Percentiles rank a stretch among this genome's conserved stretches.
These are phyloP conservation scores for Gracilaria vermiculophylla DNA, from an alignment of 23 red algal genomes.

Conservation along the genomic window DNA sequence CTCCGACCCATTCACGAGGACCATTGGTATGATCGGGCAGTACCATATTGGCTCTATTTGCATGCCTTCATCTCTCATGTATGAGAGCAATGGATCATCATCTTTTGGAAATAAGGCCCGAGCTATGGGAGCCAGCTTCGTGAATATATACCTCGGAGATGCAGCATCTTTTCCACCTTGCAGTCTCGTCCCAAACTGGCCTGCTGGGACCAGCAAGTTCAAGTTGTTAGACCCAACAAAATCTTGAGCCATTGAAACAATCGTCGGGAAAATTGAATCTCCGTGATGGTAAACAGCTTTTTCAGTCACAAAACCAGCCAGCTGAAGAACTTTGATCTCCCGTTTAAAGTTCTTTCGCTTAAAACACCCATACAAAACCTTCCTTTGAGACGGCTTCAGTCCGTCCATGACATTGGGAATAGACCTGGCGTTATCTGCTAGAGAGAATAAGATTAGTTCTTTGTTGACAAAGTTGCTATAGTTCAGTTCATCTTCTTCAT, in stretches of 20 bases:
- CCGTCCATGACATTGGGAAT: constrained; percentile 96
- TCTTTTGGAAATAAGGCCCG: constrained; percentile 77
- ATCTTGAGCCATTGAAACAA: constrained; percentile 91
- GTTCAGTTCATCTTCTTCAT: constrained; percentile 72
- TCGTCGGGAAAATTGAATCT: constrained; percentile 91
- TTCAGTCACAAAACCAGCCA: constrained; percentile 95
- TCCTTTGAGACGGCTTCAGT: constrained; percentile 93
- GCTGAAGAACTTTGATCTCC: constrained; percentile 98
- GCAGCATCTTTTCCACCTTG: constrained; percentile 95
- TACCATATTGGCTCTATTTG: constrained; percentile 85
- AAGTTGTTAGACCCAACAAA: constrained; percentile 95
- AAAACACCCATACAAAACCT: constrained; percentile 95
- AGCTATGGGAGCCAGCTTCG: constrained; percentile 81
- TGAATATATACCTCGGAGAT: constrained; percentile 95
- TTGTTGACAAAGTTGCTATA: constrained; percentile 94
- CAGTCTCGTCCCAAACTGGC: constrained; percentile 98
- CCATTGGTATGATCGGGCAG: constrained; percentile 87
- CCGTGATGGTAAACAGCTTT: constrained; percentile 98
- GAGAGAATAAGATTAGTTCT: constrained; percentile 94
- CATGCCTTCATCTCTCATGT: constrained; percentile 88
- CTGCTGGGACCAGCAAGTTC: constrained; percentile 82
- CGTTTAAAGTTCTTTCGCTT: constrained; percentile 68
- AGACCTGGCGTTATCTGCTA: constrained; percentile 88
- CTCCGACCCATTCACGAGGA: constrained; percentile 96
- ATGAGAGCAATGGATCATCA: constrained; percentile 85